Conservation (phyloP, 108 stramenopile genomes). For the Epithemia pelagica region DNA sequence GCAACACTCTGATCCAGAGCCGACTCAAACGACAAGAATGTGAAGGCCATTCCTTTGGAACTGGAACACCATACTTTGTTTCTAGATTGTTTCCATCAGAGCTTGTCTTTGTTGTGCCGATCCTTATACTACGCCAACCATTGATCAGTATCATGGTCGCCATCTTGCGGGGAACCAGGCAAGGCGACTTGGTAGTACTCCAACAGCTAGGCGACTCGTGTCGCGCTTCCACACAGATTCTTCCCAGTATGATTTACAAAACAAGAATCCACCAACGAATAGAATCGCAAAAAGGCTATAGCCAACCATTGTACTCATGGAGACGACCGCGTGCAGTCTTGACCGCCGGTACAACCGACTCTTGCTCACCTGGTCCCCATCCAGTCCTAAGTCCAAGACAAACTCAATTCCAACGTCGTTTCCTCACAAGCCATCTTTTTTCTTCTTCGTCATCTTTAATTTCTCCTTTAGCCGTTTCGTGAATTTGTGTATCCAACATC, state of each 20-base stretch:
- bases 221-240: constrained; percentile 68
- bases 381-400: constrained; percentile 46
- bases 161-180: constrained; percentile 69
- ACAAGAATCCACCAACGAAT: constrained; percentile 78
- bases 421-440: constrained; percentile 60
- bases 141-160: constrained; percentile 59
- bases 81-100: constrained; percentile 76
- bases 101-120: constrained; percentile 63
- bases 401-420: constrained; percentile 56
- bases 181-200: constrained; percentile 75
- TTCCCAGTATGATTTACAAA: constrained; percentile 74
- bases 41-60: constrained; percentile 66
- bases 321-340: constrained; percentile 58
- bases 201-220: constrained; percentile 53
- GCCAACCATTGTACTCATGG: constrained; percentile 46
- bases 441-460: constrained; percentile 49
- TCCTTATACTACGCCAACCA: constrained; percentile 80
- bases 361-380: constrained; percentile 51
- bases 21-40: not conserved
- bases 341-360: constrained; percentile 77
- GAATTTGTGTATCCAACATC: constrained; percentile 16
- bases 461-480: constrained; percentile 7
- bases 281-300: constrained; percentile 50
- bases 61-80: constrained; percentile 71
- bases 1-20: not conserved